These are phyloP conservation scores for Neofusicoccum kwambonambiense DNA, from an alignment of 2,329 filamentous ascomycete species.

Conservation along the genomic window DNA sequence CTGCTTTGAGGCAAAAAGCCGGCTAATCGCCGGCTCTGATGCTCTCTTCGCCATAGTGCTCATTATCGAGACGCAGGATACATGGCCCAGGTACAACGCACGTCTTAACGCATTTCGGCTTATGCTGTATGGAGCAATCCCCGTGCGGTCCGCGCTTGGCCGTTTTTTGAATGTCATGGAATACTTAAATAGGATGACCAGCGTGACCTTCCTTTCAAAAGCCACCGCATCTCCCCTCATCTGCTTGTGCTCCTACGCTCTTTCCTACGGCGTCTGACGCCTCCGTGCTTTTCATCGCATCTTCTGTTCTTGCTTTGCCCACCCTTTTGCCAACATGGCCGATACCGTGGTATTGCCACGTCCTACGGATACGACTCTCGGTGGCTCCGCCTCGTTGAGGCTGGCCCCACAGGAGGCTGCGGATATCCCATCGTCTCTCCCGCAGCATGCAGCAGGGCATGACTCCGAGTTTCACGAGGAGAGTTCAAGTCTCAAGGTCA, in stretches of 20 bases:
- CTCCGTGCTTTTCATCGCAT: background rate
- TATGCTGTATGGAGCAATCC: conserved; percentile 8
- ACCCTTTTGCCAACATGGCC: background rate
- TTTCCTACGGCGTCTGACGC: background rate
- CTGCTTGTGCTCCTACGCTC: background rate
- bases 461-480: background rate
- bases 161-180: background rate
- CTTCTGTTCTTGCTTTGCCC: background rate
- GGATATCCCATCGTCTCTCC: background rate
- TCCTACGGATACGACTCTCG: background rate
- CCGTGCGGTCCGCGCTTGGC: conserved; percentile 6
- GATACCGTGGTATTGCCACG: conserved; percentile 3
- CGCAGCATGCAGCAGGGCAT: background rate
- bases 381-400: background rate
- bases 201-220: background rate
- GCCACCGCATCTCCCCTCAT: background rate
- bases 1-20: conserved; percentile 3
- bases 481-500: conserved; percentile 24
- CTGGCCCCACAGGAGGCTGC: background rate
- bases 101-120: conserved; percentile 1
- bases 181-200: conserved; percentile 6
- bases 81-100: conserved; percentile 9
- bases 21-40: background rate
- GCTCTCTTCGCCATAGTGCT: conserved; percentile 4
- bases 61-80: conserved; percentile 5